Base-by-base conservation (phyloP, 2,329 filamentous ascomycete species). In the Lasiodiplodia sp. region DNA sequence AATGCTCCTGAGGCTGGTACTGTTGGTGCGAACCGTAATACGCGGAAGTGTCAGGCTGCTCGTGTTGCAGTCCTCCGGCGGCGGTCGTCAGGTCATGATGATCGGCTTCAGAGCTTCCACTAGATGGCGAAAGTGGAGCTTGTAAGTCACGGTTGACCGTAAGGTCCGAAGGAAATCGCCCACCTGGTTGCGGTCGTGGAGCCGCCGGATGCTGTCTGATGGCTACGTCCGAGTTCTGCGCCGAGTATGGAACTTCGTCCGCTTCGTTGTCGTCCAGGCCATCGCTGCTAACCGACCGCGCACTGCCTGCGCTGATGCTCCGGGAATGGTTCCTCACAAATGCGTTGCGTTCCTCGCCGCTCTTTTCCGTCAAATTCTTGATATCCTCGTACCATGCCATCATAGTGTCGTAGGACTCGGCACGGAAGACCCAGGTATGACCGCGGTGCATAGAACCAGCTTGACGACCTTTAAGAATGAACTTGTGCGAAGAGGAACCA, bases 301-400 rank as follows among this genome's bases (percentile, higher is more conserved):
- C 72, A 72, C 86, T 88, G 69, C 82, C 83, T 55, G 90, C 90
- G 78, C 92, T 96, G 69, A 92, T 80, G 76, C 91, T 95, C 66
- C 94, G 88, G 47, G 91, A 89, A 77, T 97, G 94, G 70, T 89
- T 89, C 53, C 92, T 90, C 51, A 97, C 93, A 77, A 96, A 97
- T 34, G 92, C 92, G 78, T 89, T 92, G 51, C 94, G 91, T 76
- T 97, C 94, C 79, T 96, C 93, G 34, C 93, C 92, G 28, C 91
- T 92, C 80, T 92, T 94, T 78, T 97, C 94, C 5, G 93, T 97
- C 71, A 99, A 84, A 52, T 87, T 89, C 79, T 95, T 94, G 78
- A 99, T 95, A 75, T 97, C 95, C 66, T 96, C 91, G 78, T 94
- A 98, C 90, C 96, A 99, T 56, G 94, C 93, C 84, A 97, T 90